These are phyloP conservation scores for Camellia japonica DNA, from an alignment of 148 eudicot species.

Conservation along the genomic window DNA sequence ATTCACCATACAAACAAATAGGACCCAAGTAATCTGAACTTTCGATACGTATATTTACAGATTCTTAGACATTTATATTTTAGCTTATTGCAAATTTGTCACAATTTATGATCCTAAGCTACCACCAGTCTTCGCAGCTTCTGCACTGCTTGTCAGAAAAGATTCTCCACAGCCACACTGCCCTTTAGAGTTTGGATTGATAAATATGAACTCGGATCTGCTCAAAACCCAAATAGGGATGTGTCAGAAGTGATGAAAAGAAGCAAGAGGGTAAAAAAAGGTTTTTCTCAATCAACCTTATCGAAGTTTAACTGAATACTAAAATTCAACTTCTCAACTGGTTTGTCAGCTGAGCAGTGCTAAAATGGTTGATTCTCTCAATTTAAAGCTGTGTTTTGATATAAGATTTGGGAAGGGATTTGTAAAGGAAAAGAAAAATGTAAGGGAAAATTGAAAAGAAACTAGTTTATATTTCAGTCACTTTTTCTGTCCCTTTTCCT, in stretches of 20 bases:
- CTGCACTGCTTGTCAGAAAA: conserved; percentile 21
- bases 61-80: neutral
- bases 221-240: neutral
- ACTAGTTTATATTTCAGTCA: too few species aligned
- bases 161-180: conserved; percentile 35
- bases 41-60: neutral
- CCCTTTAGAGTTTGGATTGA: conserved; percentile 33
- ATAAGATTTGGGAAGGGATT: too few species aligned
- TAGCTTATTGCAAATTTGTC: neutral
- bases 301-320: neutral
- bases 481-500: too few species aligned
- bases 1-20: neutral
- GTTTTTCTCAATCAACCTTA: neutral
- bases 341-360: neutral
- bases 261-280: neutral
- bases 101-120: conserved; percentile 5
- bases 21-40: neutral
- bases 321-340: neutral
- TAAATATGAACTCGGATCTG: conserved; percentile 29
- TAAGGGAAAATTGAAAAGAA: too few species aligned
- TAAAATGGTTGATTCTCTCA: too few species aligned
- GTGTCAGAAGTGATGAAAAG: neutral
- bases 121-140: conserved; percentile 14
- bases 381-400: too few species aligned
- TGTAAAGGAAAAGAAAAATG: too few species aligned